Percentiles rank a stretch among this genome's conserved stretches.
Conservation (phyloP, 2,329 filamentous ascomycete species). For the Xylaria sp. region DNA sequence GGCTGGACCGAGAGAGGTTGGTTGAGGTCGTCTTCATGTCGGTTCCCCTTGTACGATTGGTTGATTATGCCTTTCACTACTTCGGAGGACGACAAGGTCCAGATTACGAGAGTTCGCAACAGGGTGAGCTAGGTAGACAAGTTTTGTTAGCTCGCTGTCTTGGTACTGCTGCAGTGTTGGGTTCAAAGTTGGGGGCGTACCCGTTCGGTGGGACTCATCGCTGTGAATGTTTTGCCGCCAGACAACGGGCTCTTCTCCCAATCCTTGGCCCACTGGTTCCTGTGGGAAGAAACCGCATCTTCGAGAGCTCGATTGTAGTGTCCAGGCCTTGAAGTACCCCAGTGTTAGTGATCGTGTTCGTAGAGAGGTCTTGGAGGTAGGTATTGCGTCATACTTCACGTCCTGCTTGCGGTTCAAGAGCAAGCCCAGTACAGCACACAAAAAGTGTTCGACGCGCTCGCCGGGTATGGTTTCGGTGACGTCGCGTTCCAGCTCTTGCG, state of each 20-base stretch:
- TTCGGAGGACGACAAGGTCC: conserved; percentile 89
- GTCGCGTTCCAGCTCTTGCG: conserved; percentile 91
- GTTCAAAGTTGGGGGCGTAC: conserved; percentile 56
- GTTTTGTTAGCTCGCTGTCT: conserved; percentile 18
- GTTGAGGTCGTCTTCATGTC: conserved; percentile 78
- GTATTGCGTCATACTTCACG: conserved; percentile 75
- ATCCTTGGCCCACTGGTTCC: conserved; percentile 80
- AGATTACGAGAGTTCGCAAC: conserved; percentile 80
- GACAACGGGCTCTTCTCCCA: conserved; percentile 88
- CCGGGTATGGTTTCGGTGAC: conserved; percentile 77
- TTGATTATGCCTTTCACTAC: conserved; percentile 79
- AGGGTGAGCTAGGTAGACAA: conserved; percentile 68
- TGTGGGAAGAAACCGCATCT: conserved; percentile 84
- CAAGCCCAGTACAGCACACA: conserved; percentile 86
- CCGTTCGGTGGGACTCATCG: conserved; percentile 78
- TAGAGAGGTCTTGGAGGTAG: conserved; percentile 4
- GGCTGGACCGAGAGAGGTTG: conserved; percentile 87
- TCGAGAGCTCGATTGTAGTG: conserved; percentile 94
- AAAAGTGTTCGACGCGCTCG: conserved; percentile 81
- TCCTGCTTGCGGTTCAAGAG: conserved; percentile 97
- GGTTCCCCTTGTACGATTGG: conserved; percentile 83
- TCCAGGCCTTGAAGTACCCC: conserved; percentile 64
- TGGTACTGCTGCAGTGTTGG: background rate
- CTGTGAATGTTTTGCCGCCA: conserved; percentile 77
- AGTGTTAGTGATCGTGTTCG: conserved; percentile 26